A percentile compares a stretch with the other conserved stretches of the same genome.
phyloP scores from a whole-genome alignment of 768 basidiomycete species.

The Russula griseocarnosa region DNA sequence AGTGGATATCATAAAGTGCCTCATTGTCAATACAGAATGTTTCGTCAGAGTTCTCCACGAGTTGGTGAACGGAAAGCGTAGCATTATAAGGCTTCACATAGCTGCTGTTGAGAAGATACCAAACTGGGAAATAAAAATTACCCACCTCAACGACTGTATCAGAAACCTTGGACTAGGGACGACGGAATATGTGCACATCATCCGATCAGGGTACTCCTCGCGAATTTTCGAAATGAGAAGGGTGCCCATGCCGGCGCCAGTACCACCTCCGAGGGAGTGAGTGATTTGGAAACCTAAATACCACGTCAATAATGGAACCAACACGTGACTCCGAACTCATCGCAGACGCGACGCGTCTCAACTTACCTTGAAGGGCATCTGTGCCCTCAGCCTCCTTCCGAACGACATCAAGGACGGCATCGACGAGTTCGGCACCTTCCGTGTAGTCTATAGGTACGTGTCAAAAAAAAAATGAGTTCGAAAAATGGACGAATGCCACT shows the following conservation, averaged over 20 bases:
- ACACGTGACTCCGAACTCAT: slow-evolving; percentile 25
- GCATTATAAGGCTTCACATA: slow-evolving; percentile 86
- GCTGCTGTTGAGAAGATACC: neutral
- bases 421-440: slow-evolving; percentile 97
- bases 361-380: slow-evolving; percentile 89
- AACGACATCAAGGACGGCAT: slow-evolving; percentile 95
- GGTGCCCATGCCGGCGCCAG: slow-evolving; percentile 99
- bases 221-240: slow-evolving; percentile 98
- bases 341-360: slow-evolving; percentile 22
- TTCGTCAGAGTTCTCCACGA: slow-evolving; percentile 99
- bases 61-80: slow-evolving; percentile 95
- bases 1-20: slow-evolving; percentile 98
- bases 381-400: slow-evolving; percentile 98
- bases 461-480: slow-evolving; percentile 13
- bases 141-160: slow-evolving; percentile 94
- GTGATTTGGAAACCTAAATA: slow-evolving; percentile 92
- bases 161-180: slow-evolving; percentile 94
- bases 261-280: slow-evolving; percentile 98
- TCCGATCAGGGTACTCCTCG: slow-evolving; percentile 97
- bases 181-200: slow-evolving; percentile 99
- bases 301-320: slow-evolving; percentile 4
- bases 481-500: neutral
- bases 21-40: slow-evolving; percentile 99
- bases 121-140: neutral
- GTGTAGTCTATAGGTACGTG: slow-evolving; percentile 64